A percentile compares a stretch with the other conserved stretches of the same genome.
These are phyloP conservation scores for Tieghemostelium lacteum DNA, from an alignment of 78 protist species.

Conservation along the genomic window DNA sequence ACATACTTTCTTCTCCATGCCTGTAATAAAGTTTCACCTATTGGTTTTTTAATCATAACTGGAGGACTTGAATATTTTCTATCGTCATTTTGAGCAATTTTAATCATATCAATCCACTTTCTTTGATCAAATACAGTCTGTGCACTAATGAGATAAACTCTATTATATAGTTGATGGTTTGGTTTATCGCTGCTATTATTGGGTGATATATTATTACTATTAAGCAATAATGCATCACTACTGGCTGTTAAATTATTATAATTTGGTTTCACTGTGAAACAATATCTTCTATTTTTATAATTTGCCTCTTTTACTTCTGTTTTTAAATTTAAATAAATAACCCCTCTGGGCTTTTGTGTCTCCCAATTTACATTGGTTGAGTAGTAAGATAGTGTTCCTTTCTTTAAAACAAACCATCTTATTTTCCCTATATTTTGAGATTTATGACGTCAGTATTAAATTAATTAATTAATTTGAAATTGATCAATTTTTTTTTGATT, in stretches of 20 bases:
- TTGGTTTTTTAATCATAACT: background rate
- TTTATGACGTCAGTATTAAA: background rate
- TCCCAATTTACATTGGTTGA: conserved; percentile 58
- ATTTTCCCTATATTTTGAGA: conserved; percentile 26
- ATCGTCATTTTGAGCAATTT: background rate
- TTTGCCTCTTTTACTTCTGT: conserved; percentile 28
- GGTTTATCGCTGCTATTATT: conserved; percentile 1
- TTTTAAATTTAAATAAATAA: conserved; percentile 21
- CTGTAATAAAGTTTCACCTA: no score
- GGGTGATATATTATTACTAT: background rate
- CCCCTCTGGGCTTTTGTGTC: conserved; percentile 17
- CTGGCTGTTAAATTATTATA: background rate
- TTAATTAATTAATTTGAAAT: background rate
- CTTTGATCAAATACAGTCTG: conserved; percentile 62
- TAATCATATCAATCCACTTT: conserved; percentile 68
- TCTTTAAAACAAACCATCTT: conserved; percentile 64
- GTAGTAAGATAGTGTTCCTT: conserved; percentile 44
- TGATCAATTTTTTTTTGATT: background rate
- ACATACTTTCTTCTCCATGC: no score
- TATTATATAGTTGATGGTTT: background rate
- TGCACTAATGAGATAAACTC: conserved; percentile 48
- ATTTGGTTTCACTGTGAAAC: conserved; percentile 47
- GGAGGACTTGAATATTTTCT: background rate
- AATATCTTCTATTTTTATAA: conserved; percentile 39
- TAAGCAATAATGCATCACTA: background rate